Conservation (phyloP, 441 rosid species). For the Adansonia gregorii region DNA sequence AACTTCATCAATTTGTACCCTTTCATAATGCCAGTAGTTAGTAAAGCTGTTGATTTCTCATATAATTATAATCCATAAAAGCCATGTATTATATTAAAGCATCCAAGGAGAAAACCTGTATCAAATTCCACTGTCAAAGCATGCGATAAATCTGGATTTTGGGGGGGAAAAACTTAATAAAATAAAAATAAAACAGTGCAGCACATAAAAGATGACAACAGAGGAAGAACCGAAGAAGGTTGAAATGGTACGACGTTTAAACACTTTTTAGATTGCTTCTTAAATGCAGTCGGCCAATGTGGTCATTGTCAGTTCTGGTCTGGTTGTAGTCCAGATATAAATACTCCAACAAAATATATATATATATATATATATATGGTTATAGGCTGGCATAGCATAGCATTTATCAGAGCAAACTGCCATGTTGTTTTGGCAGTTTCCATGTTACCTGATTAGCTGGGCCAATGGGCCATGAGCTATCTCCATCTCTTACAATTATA, state of each 20-base stretch:
- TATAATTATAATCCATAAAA: not conserved
- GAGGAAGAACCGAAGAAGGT: not conserved
- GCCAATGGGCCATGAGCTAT: not conserved
- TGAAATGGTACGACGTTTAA: slow-evolving; percentile 5
- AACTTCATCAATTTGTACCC: not conserved
- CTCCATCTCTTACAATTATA: not conserved
- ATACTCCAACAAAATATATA: not conserved
- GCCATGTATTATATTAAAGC: not conserved
- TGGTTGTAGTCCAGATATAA: not conserved
- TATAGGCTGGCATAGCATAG: not conserved
- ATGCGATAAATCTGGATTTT: not conserved
- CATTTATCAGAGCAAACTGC: not conserved
- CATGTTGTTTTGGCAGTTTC: slow-evolving; percentile 15
- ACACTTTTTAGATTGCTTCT: not conserved
- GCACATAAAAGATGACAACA: not conserved
- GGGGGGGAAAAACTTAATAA: not conserved
- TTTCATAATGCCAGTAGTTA: not conserved
- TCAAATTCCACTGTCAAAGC: not conserved
- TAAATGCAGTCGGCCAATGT: not conserved
- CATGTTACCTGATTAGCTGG: not conserved
- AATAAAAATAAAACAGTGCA: not conserved
- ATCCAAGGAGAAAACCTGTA: not conserved
- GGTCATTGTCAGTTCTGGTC: not conserved
- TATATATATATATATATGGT: not conserved
- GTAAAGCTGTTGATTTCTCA: not conserved